Evolutionary conservation across 1,139 yeast species (phyloP), one percentile per base, ranked within the genome.

Genomic region (Magnusiomyces fungicola): DNA sequence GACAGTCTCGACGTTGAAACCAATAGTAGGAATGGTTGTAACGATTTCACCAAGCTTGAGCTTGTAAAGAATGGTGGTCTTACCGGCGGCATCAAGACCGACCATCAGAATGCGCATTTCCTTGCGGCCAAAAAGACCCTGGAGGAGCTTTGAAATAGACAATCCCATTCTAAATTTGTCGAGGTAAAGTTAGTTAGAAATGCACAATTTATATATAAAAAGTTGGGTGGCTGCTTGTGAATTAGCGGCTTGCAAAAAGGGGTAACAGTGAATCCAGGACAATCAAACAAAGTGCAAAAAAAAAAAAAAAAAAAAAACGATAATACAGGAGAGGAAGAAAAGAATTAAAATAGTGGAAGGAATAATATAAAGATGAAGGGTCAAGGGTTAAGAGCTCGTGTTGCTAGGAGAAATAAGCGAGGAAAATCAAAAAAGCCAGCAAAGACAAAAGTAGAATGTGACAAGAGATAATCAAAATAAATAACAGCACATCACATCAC

Each of bases 31-130:
- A 66, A 87, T 86, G 53, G 96, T 87, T 64, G 95, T 86, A 67
- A 87, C 95, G 63, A 87, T 85, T 74, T 86, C 95, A 68, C 95
- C 95, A 65, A 86, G 80, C 72, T 86, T 86, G 71, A 86, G 79
- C 74, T 86, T 86, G 74, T 86, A 86, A 66, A 87, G 77, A 68
- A 86, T 87, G 69, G 96, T 86, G 70, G 92, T 84, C 74, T 84
- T 85, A 79, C 94, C 94, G 60, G 94, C 94, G 64, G 90, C 92
- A 71, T 84, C 95, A 63, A 87, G 78, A 72, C 96, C 96, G 65
- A 87, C 95, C 95, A 87, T 87, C 70, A 87, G 80, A 68, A 87
- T 87, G 74, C 95, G 82, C 95, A 87, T 87, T 59, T 71, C 75
- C 68, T 69, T 70, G 59, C 70, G 71, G 61, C 75, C 43, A 40